A percentile compares a stretch with the other conserved stretches of the same genome.
Conservation (phyloP, 2,329 filamentous ascomycete genomes). For the Ophiosphaerella herpotricha region DNA sequence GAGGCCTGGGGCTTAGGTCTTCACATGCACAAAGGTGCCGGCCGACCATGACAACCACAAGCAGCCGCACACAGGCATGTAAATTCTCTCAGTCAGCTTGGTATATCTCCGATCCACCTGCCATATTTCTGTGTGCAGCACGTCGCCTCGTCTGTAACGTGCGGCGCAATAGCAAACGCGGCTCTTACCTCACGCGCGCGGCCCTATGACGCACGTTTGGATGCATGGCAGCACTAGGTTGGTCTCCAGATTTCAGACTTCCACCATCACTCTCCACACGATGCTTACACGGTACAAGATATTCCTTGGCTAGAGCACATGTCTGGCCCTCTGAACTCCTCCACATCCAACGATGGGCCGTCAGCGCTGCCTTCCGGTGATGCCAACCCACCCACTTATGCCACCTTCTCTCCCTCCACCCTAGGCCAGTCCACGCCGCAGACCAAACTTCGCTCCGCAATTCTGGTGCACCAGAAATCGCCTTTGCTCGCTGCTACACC, state of each 20-base stretch:
- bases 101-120: not conserved
- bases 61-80: constrained; percentile 17
- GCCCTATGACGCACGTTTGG: constrained; percentile 43
- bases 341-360: constrained; percentile 44
- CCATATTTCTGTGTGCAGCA: not conserved
- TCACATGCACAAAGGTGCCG: constrained; percentile 33
- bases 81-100: not conserved
- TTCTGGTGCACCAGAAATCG: constrained; percentile 96
- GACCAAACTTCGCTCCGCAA: constrained; percentile 80
- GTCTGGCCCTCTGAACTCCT: constrained; percentile 44
- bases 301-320: constrained; percentile 50
- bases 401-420: constrained; percentile 85
- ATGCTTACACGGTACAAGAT: constrained; percentile 42
- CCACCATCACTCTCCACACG: constrained; percentile 11
- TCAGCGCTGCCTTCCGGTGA: constrained; percentile 46
- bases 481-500: constrained; percentile 91
- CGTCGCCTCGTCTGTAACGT: not conserved
- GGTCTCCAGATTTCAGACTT: constrained; percentile 23
- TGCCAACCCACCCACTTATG: constrained; percentile 72
- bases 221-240: constrained; percentile 52
- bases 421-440: constrained; percentile 70
- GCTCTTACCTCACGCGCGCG: constrained; percentile 27
- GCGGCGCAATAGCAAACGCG: constrained; percentile 21
- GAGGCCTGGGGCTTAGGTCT: constrained; percentile 25
- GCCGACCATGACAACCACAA: constrained; percentile 15